Evolutionary conservation across 2,329 filamentous ascomycete species (phyloP), one percentile per base, ranked within the genome.

Genomic region (Cadophora malorum): DNA sequence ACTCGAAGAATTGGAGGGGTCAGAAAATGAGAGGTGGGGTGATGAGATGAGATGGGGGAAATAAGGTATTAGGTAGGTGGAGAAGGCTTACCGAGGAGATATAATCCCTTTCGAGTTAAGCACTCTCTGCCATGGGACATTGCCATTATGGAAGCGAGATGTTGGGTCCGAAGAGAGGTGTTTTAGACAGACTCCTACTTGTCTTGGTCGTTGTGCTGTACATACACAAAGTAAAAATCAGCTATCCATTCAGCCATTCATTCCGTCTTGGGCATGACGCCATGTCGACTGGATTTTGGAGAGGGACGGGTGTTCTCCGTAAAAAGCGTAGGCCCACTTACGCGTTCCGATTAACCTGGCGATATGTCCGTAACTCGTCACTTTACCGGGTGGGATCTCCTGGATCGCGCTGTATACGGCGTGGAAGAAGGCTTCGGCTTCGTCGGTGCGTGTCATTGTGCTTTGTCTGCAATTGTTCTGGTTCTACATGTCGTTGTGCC

Each of bases 61-160:
- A 38, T 10, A 38, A 1, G 7, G 35, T 35, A 35, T 35, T 35
- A n/a, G 28, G 28, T 3, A 5, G 28, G 4, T 38, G 35, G 12
- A 4, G 12, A 38, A 38, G 8, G 35, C 35, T 73, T 76, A 95
- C 93, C 94, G 88, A 8, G 91, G 91, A 55, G 94, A 97, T 73
- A 98, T 96, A 68, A 88, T 83, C 25, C 95, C 94, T 79, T 92
- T 95, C 16, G 92, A 83, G 79, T 95, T 97, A 77, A 98, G 91
- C 68, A 98, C 92, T 67, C 96, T 85, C 82, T 98, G 95, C 95
- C 95, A 98, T 0, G 95, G 95, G 3, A 98, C 95, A 72, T 91
- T 97, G 28, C 82, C 83, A 68, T 86, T 83, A 78, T 97, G 90
- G 81, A 91, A 96, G 67, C 80, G 83, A 65, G 77, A 72, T 0